Evolutionary conservation across 2,329 filamentous ascomycete species (phyloP).

Genomic region (Epichloe hybrida): DNA sequence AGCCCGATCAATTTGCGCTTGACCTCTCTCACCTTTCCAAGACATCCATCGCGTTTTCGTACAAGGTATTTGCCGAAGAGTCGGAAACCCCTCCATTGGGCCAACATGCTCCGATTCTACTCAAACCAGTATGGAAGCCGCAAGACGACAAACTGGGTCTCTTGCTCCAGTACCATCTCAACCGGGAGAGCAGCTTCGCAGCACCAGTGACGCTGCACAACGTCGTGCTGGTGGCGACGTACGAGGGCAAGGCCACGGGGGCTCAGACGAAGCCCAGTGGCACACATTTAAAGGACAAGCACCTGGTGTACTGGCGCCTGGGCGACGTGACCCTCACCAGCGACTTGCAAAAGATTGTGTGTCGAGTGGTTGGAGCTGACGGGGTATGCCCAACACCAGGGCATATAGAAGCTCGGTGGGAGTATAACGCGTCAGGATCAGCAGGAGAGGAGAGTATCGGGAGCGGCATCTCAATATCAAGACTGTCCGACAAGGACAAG

Average conservation of each 20-base stretch:
- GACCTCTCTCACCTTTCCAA: slow-evolving; percentile 59
- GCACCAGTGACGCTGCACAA: slow-evolving; percentile 46
- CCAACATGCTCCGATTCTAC: slow-evolving; percentile 55
- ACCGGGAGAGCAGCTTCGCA: slow-evolving; percentile 46
- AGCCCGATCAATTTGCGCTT: slow-evolving; percentile 67
- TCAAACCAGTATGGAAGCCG: slow-evolving; percentile 70
- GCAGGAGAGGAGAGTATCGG: slow-evolving; percentile 31
- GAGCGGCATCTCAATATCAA: slow-evolving; percentile 54
- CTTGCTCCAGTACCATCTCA: slow-evolving; percentile 71
- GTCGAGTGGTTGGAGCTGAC: slow-evolving; percentile 62
- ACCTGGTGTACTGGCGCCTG: slow-evolving; percentile 67
- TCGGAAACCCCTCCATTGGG: slow-evolving; percentile 29
- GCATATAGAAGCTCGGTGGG: slow-evolving; percentile 73
- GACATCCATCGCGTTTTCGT: slow-evolving; percentile 78
- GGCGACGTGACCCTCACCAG: slow-evolving; percentile 57
- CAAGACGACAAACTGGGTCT: slow-evolving; percentile 77
- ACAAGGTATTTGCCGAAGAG: slow-evolving; percentile 65
- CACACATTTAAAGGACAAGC: slow-evolving; percentile 66
- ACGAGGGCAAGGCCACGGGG: slow-evolving; percentile 53
- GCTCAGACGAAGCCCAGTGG: slow-evolving; percentile 69
- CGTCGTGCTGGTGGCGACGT: slow-evolving; percentile 56
- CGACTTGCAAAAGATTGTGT: slow-evolving; percentile 65
- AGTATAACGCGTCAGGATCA: slow-evolving; percentile 32
- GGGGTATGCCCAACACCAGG: slow-evolving; percentile 58
- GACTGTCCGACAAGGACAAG: slow-evolving; percentile 36